Evolutionary conservation across 1,284 basidiomycete species (phyloP), one percentile per base, ranked within the genome.

Genomic region (Gomphus bonarii): DNA sequence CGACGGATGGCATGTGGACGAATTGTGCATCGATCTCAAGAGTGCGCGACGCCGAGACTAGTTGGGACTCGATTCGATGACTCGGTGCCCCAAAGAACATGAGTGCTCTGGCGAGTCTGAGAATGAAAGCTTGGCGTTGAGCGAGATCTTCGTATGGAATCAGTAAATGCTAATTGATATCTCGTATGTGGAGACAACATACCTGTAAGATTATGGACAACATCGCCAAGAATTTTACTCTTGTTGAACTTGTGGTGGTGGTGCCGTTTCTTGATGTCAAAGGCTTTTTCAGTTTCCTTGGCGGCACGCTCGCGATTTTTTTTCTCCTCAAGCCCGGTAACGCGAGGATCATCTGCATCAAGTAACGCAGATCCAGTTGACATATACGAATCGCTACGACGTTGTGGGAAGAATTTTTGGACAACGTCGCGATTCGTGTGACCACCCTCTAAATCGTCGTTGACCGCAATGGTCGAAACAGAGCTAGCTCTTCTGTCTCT

Each of bases 1-100:
- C 87, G 63, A 91, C 81, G 11, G 79, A 81, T 7, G 90, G 89
- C 14, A 91, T 75, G 68, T 91, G 84, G 43, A 88, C 82, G 64
- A 89, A 89, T 65, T 88, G 85, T 36, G 86, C 88, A 65, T 91
- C 81, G 47, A 94, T 80, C 65, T 91, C 87, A 12, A 94, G 79
- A 57, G 92, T 89, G 20, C 82, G 77, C 1, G 90, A 86, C 6
- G 88, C 88, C 3, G 91, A 85, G 3, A 74, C 68, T 9, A 86
- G 76, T 65, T 85, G 84, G 0, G 80, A 33, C 10, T 33, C 31
- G 10, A 33, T 33, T 5, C 31, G 31, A 33, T 33, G 31, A 10
- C 31, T 33, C 0, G 84, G 84, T 18, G 84, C 80, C n/a, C 83
- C 83, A 61, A 81, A 85, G 2, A 72, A 73, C 77, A 86, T 82